Conservation (phyloP, 768 basidiomycete genomes). For the Tulasnella sp. region DNA sequence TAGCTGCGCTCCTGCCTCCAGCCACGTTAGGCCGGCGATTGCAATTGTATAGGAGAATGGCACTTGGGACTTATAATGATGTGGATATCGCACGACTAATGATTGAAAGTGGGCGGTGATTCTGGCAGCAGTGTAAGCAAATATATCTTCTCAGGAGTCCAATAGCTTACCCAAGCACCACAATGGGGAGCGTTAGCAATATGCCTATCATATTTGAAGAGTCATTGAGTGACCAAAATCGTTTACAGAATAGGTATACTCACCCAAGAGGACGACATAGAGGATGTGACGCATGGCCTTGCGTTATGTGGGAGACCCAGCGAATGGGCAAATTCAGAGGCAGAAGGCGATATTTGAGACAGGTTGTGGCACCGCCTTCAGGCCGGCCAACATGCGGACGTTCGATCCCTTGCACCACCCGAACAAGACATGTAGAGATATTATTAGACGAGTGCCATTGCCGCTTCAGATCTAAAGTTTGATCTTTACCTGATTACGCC, state of each 20-base stretch:
- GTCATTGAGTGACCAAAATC: background rate
- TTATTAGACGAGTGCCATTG: background rate
- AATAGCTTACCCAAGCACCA: background rate
- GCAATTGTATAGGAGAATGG: background rate
- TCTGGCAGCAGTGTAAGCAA: background rate
- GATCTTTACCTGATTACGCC: too few relatives aligned
- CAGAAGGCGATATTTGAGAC: background rate
- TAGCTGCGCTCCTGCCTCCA: background rate
- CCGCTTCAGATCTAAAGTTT: too few relatives aligned
- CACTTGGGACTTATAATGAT: background rate
- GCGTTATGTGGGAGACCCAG: background rate
- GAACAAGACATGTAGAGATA: background rate
- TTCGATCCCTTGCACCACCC: background rate
- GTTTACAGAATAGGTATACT: background rate
- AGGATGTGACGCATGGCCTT: background rate
- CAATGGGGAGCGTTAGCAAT: background rate
- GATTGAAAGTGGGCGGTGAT: constrained; percentile 1
- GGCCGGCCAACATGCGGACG: background rate
- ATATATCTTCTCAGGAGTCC: background rate
- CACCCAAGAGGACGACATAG: background rate
- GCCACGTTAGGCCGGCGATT: background rate
- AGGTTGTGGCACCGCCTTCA: background rate
- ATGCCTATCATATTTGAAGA: background rate
- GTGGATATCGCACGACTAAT: background rate
- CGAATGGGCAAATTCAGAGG: background rate